These are phyloP conservation scores for Collybiopsis luxurians DNA, from an alignment of 768 basidiomycete genomes.

Conservation along the genomic window DNA sequence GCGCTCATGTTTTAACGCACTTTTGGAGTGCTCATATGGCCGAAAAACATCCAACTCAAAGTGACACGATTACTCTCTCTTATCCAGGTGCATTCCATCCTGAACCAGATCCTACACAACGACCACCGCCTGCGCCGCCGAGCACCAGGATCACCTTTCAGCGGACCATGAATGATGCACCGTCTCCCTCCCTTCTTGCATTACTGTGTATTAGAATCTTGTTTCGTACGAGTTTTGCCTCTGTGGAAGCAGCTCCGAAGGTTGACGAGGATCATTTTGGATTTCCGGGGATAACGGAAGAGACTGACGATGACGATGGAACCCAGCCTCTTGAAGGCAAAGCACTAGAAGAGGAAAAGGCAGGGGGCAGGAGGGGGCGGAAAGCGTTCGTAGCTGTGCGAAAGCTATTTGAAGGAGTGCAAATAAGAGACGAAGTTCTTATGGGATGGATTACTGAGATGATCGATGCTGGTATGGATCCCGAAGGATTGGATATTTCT, in stretches of 20 bases:
- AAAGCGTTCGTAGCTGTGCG: constrained; percentile 57
- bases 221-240: constrained; percentile 76
- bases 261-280: constrained; percentile 86
- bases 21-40: constrained; percentile 54
- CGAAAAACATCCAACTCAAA: constrained; percentile 65
- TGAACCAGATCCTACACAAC: constrained; percentile 56
- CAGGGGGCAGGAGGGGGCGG: constrained; percentile 70
- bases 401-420: constrained; percentile 45
- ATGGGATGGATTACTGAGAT: constrained; percentile 61
- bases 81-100: constrained; percentile 54
- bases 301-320: constrained; percentile 63
- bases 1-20: constrained; percentile 75
- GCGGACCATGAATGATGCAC: constrained; percentile 59
- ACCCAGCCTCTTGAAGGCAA: constrained; percentile 43
- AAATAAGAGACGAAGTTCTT: constrained; percentile 46
- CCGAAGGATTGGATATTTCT: no score
- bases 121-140: constrained; percentile 72
- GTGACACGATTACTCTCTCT: constrained; percentile 71
- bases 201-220: constrained; percentile 81
- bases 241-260: constrained; percentile 63
- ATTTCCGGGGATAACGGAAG: constrained; percentile 81
- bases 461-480: constrained; percentile 42
- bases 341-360: constrained; percentile 51
- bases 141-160: constrained; percentile 57
- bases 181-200: constrained; percentile 74